phyloP scores from a whole-genome alignment of 108 stramenopile species.

The Conticribra weissflogii region DNA sequence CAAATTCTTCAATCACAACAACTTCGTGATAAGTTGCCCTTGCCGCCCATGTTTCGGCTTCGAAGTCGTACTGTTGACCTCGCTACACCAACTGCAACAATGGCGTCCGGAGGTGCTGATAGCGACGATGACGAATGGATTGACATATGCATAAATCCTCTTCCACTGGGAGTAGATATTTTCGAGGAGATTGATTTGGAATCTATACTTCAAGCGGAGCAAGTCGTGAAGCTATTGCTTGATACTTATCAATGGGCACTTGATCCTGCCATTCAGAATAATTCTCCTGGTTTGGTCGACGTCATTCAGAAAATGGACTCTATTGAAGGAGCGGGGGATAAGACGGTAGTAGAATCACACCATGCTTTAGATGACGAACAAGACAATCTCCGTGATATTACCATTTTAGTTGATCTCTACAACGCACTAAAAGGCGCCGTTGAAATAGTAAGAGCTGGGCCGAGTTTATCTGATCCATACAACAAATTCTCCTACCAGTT shows the following conservation, averaged over 20 bases:
- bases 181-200: conserved; percentile 57
- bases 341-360: conserved; percentile 15
- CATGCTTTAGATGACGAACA: conserved; percentile 13
- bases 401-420: conserved; percentile 17
- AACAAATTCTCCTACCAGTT: conserved; percentile 54
- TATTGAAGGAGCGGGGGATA: not conserved
- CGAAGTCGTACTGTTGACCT: conserved; percentile 60
- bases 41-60: conserved; percentile 40
- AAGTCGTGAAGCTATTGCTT: conserved; percentile 60
- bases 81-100: conserved; percentile 3
- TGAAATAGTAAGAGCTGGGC: conserved; percentile 51
- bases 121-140: conserved; percentile 88
- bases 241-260: conserved; percentile 62
- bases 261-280: conserved; percentile 12
- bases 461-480: conserved; percentile 11
- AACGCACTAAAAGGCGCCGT: conserved; percentile 38
- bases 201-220: conserved; percentile 74
- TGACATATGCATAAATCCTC: conserved; percentile 15
- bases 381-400: not conserved
- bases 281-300: conserved; percentile 46
- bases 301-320: conserved; percentile 33
- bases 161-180: conserved; percentile 21
- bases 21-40: not conserved
- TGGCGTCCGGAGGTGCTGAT: not conserved
- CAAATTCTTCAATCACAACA: conserved; percentile 25